Percentiles rank a stretch among this genome's conserved stretches.
Conservation (phyloP, 2,329 filamentous ascomycete species). For the Neoscytalidium dimidiatum region DNA sequence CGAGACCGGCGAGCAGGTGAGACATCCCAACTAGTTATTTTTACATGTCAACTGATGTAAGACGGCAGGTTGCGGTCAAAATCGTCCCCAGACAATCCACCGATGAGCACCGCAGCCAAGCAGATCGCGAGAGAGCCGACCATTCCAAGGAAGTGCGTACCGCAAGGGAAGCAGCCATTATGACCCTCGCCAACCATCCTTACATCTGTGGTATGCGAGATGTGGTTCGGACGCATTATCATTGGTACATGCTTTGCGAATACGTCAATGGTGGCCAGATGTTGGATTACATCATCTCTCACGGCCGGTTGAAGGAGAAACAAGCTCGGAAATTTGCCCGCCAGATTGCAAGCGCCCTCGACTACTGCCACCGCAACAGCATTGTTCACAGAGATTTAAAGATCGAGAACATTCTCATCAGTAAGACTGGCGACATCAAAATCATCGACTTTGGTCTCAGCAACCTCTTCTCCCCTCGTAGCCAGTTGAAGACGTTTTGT, state of each 20-base stretch:
- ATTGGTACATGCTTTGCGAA: slow-evolving; percentile 99
- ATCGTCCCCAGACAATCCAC: slow-evolving; percentile 90
- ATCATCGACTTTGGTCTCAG: slow-evolving; percentile 98
- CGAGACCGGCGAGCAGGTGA: slow-evolving; percentile 86
- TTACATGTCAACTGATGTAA: slow-evolving; percentile 17
- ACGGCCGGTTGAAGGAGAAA: slow-evolving; percentile 96
- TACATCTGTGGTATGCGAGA: slow-evolving; percentile 96
- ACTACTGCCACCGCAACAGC: slow-evolving; percentile 97
- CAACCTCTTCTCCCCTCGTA: slow-evolving; percentile 86
- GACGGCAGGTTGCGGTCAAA: slow-evolving; percentile 82
- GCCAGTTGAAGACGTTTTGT: slow-evolving; percentile 92
- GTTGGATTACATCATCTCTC: slow-evolving; percentile 99
- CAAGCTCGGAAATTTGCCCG: slow-evolving; percentile 96
- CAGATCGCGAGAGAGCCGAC: slow-evolving; percentile 84
- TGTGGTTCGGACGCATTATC: slow-evolving; percentile 92
- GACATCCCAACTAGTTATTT: slow-evolving; percentile 25
- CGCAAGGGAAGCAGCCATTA: slow-evolving; percentile 92
- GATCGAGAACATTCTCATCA: slow-evolving; percentile 99
- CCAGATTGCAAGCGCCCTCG: slow-evolving; percentile 93
- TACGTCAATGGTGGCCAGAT: slow-evolving; percentile 99
- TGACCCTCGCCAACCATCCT: slow-evolving; percentile 89
- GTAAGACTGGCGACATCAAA: slow-evolving; percentile 98
- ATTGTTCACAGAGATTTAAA: slow-evolving; percentile 97
- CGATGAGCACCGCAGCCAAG: slow-evolving; percentile 73
- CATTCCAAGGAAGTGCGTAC: slow-evolving; percentile 96